Percentiles rank a stretch among this genome's conserved stretches.
phyloP scores from a whole-genome alignment of 495 filamentous ascomycete species.

The Wilcoxina mikolae region DNA sequence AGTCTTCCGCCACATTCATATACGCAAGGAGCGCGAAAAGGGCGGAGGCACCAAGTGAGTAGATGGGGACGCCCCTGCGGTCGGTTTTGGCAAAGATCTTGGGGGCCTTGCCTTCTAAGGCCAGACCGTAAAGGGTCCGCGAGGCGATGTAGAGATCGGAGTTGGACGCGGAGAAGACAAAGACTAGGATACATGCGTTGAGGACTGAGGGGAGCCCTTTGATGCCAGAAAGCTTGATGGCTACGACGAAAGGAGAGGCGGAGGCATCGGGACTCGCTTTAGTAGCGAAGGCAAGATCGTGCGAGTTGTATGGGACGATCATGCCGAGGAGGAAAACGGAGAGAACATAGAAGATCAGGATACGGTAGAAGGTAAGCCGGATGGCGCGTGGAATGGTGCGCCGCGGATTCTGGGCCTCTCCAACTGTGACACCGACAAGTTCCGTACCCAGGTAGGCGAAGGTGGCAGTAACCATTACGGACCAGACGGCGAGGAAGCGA shows the following conservation, averaged over 20 bases:
- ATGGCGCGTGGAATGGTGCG: slow-evolving; percentile 64
- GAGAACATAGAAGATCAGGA: slow-evolving; percentile 67
- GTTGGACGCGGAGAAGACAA: slow-evolving; percentile 68
- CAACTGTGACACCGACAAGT: slow-evolving; percentile 65
- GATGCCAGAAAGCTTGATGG: slow-evolving; percentile 42
- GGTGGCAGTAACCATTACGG: slow-evolving; percentile 58
- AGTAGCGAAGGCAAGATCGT: slow-evolving; percentile 41
- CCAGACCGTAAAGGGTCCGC: slow-evolving; percentile 65
- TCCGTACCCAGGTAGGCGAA: slow-evolving; percentile 81
- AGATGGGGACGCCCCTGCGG: slow-evolving; percentile 58
- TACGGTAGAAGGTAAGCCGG: slow-evolving; percentile 71
- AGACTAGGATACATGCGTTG: slow-evolving; percentile 58
- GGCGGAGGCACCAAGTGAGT: slow-evolving; percentile 47
- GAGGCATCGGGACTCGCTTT: slow-evolving; percentile 34
- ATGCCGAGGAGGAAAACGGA: slow-evolving; percentile 47
- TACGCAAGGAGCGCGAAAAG: slow-evolving; percentile 55
- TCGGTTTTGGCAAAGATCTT: slow-evolving; percentile 55
- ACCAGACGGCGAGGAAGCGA: slow-evolving; percentile 63
- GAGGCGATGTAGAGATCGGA: slow-evolving; percentile 71
- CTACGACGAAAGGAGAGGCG: slow-evolving; percentile 50
- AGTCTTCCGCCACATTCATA: slow-evolving; percentile 58
- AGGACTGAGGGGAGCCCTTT: slow-evolving; percentile 40
- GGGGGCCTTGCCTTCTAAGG: slow-evolving; percentile 62
- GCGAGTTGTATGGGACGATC: slow-evolving; percentile 38
- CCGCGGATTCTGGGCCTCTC: slow-evolving; percentile 63